Percentiles rank a stretch among this genome's conserved stretches.
These are phyloP conservation scores for Fusarium hainanense DNA, from an alignment of 2,329 filamentous ascomycete genomes.

Conservation along the genomic window DNA sequence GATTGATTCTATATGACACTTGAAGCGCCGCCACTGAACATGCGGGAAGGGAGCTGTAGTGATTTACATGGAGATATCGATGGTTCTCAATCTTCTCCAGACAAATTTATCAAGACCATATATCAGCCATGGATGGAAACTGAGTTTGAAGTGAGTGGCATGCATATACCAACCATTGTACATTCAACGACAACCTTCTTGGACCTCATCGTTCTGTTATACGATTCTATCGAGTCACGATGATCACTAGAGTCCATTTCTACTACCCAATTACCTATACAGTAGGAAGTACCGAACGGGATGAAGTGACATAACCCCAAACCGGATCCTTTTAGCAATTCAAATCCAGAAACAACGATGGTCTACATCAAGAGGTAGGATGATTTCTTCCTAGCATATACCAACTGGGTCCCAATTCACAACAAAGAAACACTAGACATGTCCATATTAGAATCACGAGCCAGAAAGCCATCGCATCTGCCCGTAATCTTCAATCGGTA, in stretches of 20 bases:
- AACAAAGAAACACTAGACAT: background rate
- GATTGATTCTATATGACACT: background rate
- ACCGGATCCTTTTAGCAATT: background rate
- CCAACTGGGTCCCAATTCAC: too few relatives aligned
- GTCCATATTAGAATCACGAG: background rate
- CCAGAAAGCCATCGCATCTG: background rate
- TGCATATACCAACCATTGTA: background rate
- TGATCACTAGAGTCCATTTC: too few relatives aligned
- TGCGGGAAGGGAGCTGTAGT: background rate
- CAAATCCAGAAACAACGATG: background rate
- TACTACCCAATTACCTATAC: too few relatives aligned
- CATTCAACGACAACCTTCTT: background rate
- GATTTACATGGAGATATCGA: background rate
- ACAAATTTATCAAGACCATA: background rate
- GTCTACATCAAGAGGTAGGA: background rate
- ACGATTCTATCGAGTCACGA: background rate
- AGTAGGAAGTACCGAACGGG: too few relatives aligned
- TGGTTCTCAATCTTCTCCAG: background rate
- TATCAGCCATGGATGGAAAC: background rate
- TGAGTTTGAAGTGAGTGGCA: background rate
- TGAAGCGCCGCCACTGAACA: background rate
- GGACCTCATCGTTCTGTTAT: background rate
- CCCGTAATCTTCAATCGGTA: background rate
- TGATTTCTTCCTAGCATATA: background rate
- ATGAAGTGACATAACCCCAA: background rate